Evolutionary conservation across 2,329 filamentous ascomycete genomes (phyloP).

Genomic region (Aureobasidium sp.): DNA sequence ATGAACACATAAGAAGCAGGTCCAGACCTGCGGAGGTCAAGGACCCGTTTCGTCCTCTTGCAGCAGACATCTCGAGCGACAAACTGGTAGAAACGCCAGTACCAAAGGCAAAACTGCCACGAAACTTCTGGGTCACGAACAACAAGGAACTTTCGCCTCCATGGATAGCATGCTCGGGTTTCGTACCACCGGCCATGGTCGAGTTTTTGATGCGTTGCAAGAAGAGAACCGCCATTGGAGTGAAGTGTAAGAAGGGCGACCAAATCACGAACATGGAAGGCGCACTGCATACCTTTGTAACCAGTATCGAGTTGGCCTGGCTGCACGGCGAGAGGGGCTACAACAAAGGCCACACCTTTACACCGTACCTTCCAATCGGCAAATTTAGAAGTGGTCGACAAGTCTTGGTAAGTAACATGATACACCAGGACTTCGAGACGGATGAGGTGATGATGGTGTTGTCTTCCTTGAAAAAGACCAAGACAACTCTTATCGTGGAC

Average conservation of each 20-base stretch:
- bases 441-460: background rate
- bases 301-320: slow-evolving; percentile 3
- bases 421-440: slow-evolving; percentile 10
- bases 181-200: background rate
- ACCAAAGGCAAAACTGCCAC: background rate
- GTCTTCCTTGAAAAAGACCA: background rate
- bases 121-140: background rate
- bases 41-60: background rate
- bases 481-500: background rate
- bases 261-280: slow-evolving; percentile 13
- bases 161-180: background rate
- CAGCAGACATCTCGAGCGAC: background rate
- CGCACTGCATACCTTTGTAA: slow-evolving; percentile 9
- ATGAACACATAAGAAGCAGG: background rate
- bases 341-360: background rate
- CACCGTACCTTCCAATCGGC: background rate
- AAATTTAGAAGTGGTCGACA: background rate
- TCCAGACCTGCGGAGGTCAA: background rate
- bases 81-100: background rate
- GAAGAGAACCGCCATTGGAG: background rate
- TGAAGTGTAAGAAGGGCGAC: background rate
- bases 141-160: background rate
- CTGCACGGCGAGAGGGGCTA: background rate
- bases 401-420: slow-evolving; percentile 3
- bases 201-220: slow-evolving; percentile 4